Evolutionary conservation across 108 stramenopile species (phyloP).

Genomic region (Fistulifera solaris): DNA sequence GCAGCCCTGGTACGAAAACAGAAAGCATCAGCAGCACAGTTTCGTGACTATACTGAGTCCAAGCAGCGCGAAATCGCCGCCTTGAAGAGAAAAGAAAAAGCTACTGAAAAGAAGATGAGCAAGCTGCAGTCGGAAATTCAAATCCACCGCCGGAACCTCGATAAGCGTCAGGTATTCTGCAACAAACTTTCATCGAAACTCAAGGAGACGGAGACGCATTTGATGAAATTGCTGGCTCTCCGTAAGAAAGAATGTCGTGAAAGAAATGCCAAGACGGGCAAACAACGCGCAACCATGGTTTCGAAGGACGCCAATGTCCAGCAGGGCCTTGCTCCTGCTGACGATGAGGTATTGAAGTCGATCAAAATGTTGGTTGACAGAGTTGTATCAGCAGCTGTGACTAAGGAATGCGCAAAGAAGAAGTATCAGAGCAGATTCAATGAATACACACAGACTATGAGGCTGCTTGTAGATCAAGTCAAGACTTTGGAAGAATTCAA

Average conservation of each 20-base stretch:
- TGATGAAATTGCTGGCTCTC: constrained; percentile 64
- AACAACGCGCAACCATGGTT: too few species aligned
- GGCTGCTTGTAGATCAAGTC: constrained; percentile 43
- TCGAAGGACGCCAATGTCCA: neutral
- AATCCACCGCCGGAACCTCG: constrained; percentile 56
- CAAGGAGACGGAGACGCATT: constrained; percentile 70
- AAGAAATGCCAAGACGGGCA: constrained; percentile 3
- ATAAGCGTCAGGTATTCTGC: constrained; percentile 49
- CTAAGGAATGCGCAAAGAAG: constrained; percentile 16
- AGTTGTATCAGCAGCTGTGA: constrained; percentile 57
- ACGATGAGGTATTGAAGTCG: constrained; percentile 48
- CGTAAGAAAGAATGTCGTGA: constrained; percentile 37
- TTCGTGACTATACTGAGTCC: constrained; percentile 54
- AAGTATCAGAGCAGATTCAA: constrained; percentile 51
- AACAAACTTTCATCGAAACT: constrained; percentile 64
- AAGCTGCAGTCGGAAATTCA: constrained; percentile 63
- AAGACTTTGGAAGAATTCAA: constrained; percentile 34
- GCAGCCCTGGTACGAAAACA: constrained; percentile 67
- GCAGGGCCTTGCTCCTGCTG: neutral
- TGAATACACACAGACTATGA: constrained; percentile 66
- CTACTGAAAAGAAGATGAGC: constrained; percentile 40
- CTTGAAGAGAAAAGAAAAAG: constrained; percentile 59
- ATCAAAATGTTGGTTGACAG: constrained; percentile 56
- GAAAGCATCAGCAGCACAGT: constrained; percentile 47
- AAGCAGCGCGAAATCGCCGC: constrained; percentile 69